A percentile compares a stretch with the other conserved stretches of the same genome.
These are phyloP conservation scores for Arabidopsis hybrid DNA, from an alignment of 441 rosid species.

Conservation along the genomic window DNA sequence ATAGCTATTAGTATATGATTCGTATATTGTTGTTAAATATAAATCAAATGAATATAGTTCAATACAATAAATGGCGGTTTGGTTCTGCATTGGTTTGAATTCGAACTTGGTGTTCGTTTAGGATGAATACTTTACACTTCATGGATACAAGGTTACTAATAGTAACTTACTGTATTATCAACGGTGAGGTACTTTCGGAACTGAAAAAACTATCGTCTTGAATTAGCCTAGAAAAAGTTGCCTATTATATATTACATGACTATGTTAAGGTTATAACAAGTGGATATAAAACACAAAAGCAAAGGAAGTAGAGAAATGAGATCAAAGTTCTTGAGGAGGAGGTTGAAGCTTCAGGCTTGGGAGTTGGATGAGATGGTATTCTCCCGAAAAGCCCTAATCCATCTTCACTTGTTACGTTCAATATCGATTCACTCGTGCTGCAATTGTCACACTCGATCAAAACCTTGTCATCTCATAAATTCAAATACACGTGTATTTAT, in stretches of 20 bases:
- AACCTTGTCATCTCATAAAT: background rate
- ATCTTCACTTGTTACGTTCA: slow-evolving; percentile 82
- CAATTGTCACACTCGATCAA: slow-evolving; percentile 24
- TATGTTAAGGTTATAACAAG: background rate
- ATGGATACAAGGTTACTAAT: background rate
- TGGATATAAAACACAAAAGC: slow-evolving; percentile 11
- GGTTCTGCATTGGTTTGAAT: background rate
- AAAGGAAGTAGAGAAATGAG: slow-evolving; percentile 16
- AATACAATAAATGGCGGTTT: background rate
- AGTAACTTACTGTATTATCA: too few species aligned
- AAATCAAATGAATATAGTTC: background rate
- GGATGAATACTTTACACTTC: background rate
- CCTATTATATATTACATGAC: background rate
- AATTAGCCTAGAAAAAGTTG: background rate
- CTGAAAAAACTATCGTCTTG: too few species aligned
- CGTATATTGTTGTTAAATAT: background rate
- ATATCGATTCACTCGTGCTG: slow-evolving; percentile 85
- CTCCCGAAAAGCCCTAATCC: slow-evolving; percentile 84
- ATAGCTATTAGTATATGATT: too few species aligned
- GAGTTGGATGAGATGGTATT: slow-evolving; percentile 66
- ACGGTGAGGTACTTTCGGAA: too few species aligned
- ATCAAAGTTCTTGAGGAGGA: slow-evolving; percentile 7
- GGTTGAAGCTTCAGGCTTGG: slow-evolving; percentile 54
- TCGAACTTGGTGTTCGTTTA: too few species aligned
- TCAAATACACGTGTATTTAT: background rate